Evolutionary conservation across 169 alveolate species (phyloP), one percentile per base, ranked within the genome.

Genomic region (Plasmodium vinckei): DNA sequence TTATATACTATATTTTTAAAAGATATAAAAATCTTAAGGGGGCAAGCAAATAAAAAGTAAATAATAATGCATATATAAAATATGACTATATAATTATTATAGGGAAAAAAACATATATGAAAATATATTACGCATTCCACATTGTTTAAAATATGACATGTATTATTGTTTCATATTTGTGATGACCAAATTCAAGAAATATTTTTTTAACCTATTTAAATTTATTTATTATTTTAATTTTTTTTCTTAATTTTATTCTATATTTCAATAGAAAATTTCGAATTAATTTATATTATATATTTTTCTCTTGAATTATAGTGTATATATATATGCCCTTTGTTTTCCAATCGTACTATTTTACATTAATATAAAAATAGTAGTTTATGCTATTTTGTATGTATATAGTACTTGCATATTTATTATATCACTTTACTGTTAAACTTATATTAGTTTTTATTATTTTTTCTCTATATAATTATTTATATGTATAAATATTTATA

Each of bases 401-500:
- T 33, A 33, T 33, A 33, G 42, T 33, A 33, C 3, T 33, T 33
- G 7, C 42, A 33, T 33, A 33, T 33, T 33, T 33, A 33, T 33
- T 33, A 33, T 33, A 2, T 33, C 59, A 51, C 19, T 51, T 15
- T 6, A 15, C 19, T 51, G 23, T 12, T 15, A 51, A 13, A 51
- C 59, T 12, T 51, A 51, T 15, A 51, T 47, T 19, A 1, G 25
- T 47, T n/a, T 63, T 27, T 15, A 39, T 39, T 49, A 5, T 15
- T 63, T 13, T 63, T 27, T 59, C 13, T 23, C 6, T 72, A 33
- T 49, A 72, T 25, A 23, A 42, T 13, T 53, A 5, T 72, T n/a
- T 64, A 23, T 42, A 47, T 72, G 57, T 44, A 39, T 72, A 15
- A 21, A 7, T 59, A 46, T 63, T n/a, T 39, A 9, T 72, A 27